A percentile compares a stretch with the other conserved stretches of the same genome.
Evolutionary conservation across 2,329 filamentous ascomycete species (phyloP).

Genomic region (Aspergillus eucalypticola): DNA sequence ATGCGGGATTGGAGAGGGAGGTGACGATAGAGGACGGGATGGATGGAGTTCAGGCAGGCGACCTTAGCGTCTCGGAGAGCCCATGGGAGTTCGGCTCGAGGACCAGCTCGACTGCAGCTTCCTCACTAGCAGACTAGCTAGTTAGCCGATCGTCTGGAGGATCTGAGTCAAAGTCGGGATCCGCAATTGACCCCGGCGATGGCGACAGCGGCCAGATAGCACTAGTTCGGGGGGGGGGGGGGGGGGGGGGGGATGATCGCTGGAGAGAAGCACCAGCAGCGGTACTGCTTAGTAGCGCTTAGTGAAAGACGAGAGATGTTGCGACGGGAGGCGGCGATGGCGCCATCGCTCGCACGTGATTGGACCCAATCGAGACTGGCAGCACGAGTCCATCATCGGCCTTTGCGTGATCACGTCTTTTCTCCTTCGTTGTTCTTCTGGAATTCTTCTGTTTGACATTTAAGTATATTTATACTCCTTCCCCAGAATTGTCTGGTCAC

Average conservation of each 20-base stretch:
- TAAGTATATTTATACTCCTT: constrained; percentile 4
- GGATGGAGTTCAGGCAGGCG: neutral
- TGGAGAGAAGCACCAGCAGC: neutral
- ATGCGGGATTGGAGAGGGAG: neutral
- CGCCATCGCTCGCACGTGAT: constrained; percentile 26
- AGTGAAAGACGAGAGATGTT: constrained; percentile 9
- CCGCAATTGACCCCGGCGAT: constrained; percentile 17
- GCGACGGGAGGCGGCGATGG: constrained; percentile 17
- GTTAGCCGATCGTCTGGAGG: neutral
- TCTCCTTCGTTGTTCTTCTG: neutral
- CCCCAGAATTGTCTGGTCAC: neutral
- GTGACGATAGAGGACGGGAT: neutral
- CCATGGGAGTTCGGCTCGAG: neutral
- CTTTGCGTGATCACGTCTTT: constrained; percentile 22
- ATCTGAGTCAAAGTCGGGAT: constrained; percentile 9
- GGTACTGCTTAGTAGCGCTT: neutral
- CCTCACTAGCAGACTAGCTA: neutral
- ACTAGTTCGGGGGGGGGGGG: neutral
- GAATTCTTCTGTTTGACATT: too few relatives aligned
- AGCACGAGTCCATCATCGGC: constrained; percentile 17
- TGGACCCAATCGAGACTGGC: neutral
- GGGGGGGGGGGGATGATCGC: neutral
- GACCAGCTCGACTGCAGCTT: neutral
- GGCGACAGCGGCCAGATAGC: constrained; percentile 17
- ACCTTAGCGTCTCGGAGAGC: neutral